Percentiles rank a stretch among this genome's conserved stretches.
Conservation (phyloP, 306 rosid species). For the Cucumis melo region DNA sequence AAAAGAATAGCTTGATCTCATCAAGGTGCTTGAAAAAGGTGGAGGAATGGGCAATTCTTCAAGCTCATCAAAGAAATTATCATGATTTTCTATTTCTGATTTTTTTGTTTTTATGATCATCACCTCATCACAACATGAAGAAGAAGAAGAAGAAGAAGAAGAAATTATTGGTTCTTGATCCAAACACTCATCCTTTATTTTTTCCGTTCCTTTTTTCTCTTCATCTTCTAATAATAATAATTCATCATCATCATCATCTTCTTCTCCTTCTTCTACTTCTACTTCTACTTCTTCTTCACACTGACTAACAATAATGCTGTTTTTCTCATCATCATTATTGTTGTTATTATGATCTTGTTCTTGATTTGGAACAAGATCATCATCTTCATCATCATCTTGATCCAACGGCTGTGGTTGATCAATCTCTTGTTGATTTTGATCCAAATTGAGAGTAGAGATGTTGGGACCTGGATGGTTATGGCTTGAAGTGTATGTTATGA, state of each 20-base stretch:
- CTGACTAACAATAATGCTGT: not conserved
- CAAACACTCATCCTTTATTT: not conserved
- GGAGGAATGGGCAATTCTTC: constrained; percentile 76
- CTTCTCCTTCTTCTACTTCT: not conserved
- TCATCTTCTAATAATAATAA: not conserved
- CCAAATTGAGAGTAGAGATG: constrained; percentile 16
- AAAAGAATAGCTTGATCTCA: constrained; percentile 39
- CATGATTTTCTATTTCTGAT: constrained; percentile 26
- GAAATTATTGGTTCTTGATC: not conserved
- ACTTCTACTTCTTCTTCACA: constrained; percentile 23
- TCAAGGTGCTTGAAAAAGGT: constrained; percentile 45
- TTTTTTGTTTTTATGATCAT: constrained; percentile 5
- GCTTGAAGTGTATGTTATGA: constrained; percentile 60
- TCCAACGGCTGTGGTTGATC: constrained; percentile 17
- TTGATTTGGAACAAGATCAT: constrained; percentile 3
- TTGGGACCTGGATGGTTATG: constrained; percentile 77
- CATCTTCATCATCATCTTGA: not conserved
- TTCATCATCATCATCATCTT: not conserved
- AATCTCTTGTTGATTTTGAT: constrained; percentile 16
- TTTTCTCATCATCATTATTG: not conserved
- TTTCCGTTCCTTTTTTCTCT: not conserved
- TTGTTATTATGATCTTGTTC: not conserved
- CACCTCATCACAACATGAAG: too few relatives aligned
- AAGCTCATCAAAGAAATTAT: constrained; percentile 76
- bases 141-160: constrained; percentile 9